A percentile compares a stretch with the other conserved stretches of the same genome.
phyloP scores from a whole-genome alignment of 2,329 filamentous ascomycete species.

The Colletotrichum viniferum region DNA sequence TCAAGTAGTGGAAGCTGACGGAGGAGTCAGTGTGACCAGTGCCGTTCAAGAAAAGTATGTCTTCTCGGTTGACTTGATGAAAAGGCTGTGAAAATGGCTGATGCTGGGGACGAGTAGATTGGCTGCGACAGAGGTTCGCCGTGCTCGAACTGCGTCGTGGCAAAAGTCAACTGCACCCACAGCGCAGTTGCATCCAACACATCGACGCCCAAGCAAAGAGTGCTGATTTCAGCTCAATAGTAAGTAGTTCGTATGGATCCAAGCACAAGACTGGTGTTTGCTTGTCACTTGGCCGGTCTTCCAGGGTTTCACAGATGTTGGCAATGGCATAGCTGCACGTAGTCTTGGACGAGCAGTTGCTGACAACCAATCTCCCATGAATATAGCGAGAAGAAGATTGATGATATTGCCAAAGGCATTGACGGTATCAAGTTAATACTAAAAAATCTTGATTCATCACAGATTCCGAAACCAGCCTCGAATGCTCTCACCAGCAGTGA shows the following conservation, averaged over 20 bases:
- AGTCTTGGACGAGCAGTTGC: neutral
- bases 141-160: slow-evolving; percentile 37
- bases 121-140: slow-evolving; percentile 34
- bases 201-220: slow-evolving; percentile 32
- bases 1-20: slow-evolving; percentile 24
- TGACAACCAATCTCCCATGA: neutral
- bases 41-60: neutral
- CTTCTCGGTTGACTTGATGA: neutral
- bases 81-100: neutral
- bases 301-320: neutral
- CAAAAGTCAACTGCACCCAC: slow-evolving; percentile 36
- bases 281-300: neutral
- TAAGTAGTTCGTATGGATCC: slow-evolving; percentile 17
- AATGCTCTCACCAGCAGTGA: too few relatives aligned
- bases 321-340: neutral
- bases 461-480: neutral
- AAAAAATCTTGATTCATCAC: neutral
- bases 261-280: neutral
- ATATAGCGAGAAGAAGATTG: neutral
- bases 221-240: slow-evolving; percentile 41
- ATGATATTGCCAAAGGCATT: neutral
- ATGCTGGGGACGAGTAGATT: slow-evolving; percentile 21
- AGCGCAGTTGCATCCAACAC: slow-evolving; percentile 29
- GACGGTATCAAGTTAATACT: neutral
- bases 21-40: neutral